Conservation (phyloP, 1,139 yeast genomes). For the Taiozyma sp. region DNA sequence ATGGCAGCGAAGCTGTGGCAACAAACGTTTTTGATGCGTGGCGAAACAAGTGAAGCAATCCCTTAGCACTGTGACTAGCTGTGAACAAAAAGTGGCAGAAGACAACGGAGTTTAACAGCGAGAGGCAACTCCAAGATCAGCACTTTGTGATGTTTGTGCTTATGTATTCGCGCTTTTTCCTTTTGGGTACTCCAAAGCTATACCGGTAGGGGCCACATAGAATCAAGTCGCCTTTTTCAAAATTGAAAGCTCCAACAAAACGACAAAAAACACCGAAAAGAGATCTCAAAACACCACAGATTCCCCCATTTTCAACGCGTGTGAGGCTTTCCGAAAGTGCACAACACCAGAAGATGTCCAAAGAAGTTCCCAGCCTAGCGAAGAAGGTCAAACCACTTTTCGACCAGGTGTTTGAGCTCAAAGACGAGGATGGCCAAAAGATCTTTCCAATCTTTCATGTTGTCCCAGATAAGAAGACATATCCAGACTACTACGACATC, state of each 20-base stretch:
- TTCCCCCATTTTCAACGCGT: not conserved
- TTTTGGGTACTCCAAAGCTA: not conserved
- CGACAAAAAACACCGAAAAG: not conserved
- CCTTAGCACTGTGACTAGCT: not conserved
- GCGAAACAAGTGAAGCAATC: not conserved
- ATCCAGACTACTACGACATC: constrained; percentile 67
- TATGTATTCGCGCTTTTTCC: not conserved
- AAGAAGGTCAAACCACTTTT: constrained; percentile 35
- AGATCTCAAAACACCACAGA: not conserved
- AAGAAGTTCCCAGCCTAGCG: constrained; percentile 29
- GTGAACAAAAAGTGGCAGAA: not conserved
- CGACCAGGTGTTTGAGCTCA: constrained; percentile 39
- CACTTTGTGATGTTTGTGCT: not conserved
- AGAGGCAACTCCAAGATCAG: not conserved
- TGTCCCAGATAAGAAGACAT: constrained; percentile 49
- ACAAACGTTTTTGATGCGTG: not conserved
- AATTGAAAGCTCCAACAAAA: not conserved
- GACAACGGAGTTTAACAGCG: not conserved
- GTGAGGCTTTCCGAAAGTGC: not conserved
- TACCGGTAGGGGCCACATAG: not conserved
- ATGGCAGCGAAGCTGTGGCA: not conserved
- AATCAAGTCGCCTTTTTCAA: not conserved
- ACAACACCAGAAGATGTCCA: constrained; percentile 5
- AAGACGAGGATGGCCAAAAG: constrained; percentile 32
- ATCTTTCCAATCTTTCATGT: constrained; percentile 32